phyloP scores from a whole-genome alignment of 345 rosid genomes.

The Eutrema japonicum region DNA sequence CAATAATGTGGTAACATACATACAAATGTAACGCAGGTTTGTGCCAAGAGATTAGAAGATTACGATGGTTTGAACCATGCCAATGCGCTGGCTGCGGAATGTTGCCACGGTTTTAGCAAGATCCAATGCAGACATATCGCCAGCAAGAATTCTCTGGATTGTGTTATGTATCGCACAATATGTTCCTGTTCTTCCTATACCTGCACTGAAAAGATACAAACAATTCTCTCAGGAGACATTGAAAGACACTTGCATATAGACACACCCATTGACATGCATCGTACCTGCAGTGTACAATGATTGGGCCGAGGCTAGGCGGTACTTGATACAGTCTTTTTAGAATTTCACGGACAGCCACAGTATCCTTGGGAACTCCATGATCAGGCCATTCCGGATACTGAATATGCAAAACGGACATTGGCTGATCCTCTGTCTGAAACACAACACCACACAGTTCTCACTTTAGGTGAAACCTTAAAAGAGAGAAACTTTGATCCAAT shows the following conservation, averaged over 20 bases:
- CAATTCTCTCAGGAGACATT: conserved; percentile 36
- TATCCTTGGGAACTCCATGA: conserved; percentile 89
- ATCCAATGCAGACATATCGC: conserved; percentile 86
- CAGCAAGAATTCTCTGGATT: conserved; percentile 83
- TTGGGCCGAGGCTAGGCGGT: conserved; percentile 73
- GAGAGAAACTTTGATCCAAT: neutral
- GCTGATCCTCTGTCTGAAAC: conserved; percentile 65
- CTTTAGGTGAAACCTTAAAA: neutral
- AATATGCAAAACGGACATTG: conserved; percentile 74
- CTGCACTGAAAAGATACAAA: conserved; percentile 69
- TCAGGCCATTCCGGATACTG: conserved; percentile 98
- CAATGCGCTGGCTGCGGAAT: conserved; percentile 83
- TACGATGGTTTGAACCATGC: conserved; percentile 98
- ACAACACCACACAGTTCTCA: conserved; percentile 11
- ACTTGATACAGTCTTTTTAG: conserved; percentile 60
- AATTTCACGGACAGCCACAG: conserved; percentile 78
- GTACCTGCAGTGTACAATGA: conserved; percentile 98
- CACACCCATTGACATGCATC: conserved; percentile 26
- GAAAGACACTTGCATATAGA: conserved; percentile 25
- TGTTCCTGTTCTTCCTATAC: conserved; percentile 97
- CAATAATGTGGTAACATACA: neutral
- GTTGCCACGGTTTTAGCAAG: conserved; percentile 62
- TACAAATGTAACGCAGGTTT: neutral
- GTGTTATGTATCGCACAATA: conserved; percentile 93
- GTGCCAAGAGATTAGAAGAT: conserved; percentile 15